These are phyloP conservation scores for Penicillium verhagenii DNA, from an alignment of 495 filamentous ascomycete species.

Conservation along the genomic window DNA sequence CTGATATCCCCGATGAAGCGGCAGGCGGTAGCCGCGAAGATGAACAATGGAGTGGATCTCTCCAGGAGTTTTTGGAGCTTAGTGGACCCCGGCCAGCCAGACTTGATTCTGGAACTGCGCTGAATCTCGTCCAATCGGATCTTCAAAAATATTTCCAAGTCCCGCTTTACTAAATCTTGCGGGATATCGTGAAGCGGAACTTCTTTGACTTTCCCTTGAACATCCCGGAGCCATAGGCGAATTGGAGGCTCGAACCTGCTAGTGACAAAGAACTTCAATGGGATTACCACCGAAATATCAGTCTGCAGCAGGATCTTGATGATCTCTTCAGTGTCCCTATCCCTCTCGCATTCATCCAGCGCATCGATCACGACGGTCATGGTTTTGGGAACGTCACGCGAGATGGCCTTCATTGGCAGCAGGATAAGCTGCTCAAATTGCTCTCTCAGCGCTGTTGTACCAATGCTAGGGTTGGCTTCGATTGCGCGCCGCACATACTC, in stretches of 20 bases:
- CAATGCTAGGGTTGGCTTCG: neutral
- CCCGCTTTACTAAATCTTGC: too few relatives aligned
- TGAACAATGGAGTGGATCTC: slow-evolving; percentile 22
- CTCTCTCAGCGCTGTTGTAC: neutral
- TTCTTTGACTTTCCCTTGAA: too few relatives aligned
- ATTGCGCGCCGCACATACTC: neutral
- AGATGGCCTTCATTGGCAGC: neutral
- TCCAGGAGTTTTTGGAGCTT: slow-evolving; percentile 3
- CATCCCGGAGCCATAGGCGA: neutral
- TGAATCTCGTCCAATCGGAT: neutral
- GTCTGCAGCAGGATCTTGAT: neutral
- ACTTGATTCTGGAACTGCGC: neutral
- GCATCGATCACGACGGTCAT: slow-evolving; percentile 1
- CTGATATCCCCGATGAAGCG: slow-evolving; percentile 15
- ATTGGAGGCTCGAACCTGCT: slow-evolving; percentile 1
- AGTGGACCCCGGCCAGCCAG: neutral
- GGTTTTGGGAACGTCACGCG: neutral
- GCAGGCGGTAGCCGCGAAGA: slow-evolving; percentile 25
- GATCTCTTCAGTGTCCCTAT: neutral
- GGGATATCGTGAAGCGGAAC: neutral
- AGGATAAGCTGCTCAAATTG: slow-evolving; percentile 1
- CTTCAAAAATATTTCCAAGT: too few relatives aligned
- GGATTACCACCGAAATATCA: too few relatives aligned
- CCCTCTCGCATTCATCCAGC: neutral
- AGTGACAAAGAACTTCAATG: neutral